Base-by-base conservation (phyloP, 257 asterid species). In the Solanum paucissectum region DNA sequence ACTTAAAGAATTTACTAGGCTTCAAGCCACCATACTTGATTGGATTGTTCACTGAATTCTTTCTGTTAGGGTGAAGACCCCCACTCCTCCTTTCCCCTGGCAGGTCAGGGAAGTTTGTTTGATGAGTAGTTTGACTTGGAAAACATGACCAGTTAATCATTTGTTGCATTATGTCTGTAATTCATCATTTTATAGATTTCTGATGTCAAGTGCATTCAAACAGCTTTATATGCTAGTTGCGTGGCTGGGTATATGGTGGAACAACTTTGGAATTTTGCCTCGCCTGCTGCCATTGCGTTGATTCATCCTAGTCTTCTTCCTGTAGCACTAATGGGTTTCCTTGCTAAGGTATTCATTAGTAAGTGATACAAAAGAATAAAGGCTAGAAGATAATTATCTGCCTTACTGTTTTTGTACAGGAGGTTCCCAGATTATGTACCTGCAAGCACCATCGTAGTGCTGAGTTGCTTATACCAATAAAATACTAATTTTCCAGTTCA, bases 261-360 rank as follows among this genome's bases (percentile, higher is more conserved):
- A 91, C 99, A 97, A 91, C 98, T 97, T 20, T 96, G 99, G 99
- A 95, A 88, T 92, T 96, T 97, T 40, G 96, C 99, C 86, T 97
- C 98, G 95, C 99, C 99, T 84, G 98, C 96, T 86, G 92, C 99
- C 90, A 94, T 97, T 91, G 98, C 98, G 69, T 89, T 96, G 93
- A 92, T 95, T 87, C 98, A 94, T 90, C 95, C 96, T 46, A 96
- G 99, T 87, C 99, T 95, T 92, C 99, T 94, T 89, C 98, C 99
- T 86, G 99, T 97, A 81, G 99, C 99, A 90, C 90, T 93, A 60
- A 91, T 94, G 91, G 95, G 98, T 21, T 97, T 96, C 83, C 90
- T 93, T 82, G 94, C 97, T 46, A 95, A 97, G 98, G 99, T 96
- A 93, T 90, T 36, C 55, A 60, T 88, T 73, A 60, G 29, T 49